Evolutionary conservation across 768 basidiomycete genomes (phyloP), one percentile per base, ranked within the genome.

Genomic region (Chalciporus chontae): DNA sequence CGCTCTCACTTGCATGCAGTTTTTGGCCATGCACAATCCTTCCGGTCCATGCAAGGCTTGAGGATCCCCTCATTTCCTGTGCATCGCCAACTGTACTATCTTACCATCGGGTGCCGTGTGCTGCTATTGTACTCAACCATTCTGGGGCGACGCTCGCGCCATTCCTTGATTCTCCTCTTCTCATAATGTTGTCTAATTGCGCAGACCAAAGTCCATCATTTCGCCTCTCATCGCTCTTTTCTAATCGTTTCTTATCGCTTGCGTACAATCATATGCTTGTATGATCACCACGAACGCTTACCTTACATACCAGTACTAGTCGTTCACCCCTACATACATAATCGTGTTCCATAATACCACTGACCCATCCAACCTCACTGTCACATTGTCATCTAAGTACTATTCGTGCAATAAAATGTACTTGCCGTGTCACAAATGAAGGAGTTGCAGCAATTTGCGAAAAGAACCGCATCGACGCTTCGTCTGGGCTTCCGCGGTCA

Each of bases 1-100:
- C 66, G 61, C 73, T 47, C 72, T 83, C 62, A 76, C 77, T 0
- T 80, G 77, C 59, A 68, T 79, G 53, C 71, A 69, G 42, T 77
- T 79, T 58, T 73, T 82, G 54, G 68, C 76, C 34, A 56, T 77
- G 34, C 76, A 72, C 52, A 73, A 70, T 50, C 43, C 67, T 49
- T 48, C 40, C 60, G 45, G 57, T 55, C 45, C 46, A 38, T 53
- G 47, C 37, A 45, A 27, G 17, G 49, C 49, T 19, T 68, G 51
- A 58, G 27, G 43, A 8, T 49, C 38, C 29, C 15, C 26, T n/a
- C 40, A 14, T 38, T 27, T 40, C 39, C 37, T 48, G 37, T 46
- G 34, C 29, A 29, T 47, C 11, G 13, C 32, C 50, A 36, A 36
- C 21, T 48, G 51, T 57, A 63, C 45, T 39, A 24, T 49, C 24